Evolutionary conservation across 2,329 filamentous ascomycete genomes (phyloP), one percentile per base, ranked within the genome.

Genomic region (Aureobasidium sp.): DNA sequence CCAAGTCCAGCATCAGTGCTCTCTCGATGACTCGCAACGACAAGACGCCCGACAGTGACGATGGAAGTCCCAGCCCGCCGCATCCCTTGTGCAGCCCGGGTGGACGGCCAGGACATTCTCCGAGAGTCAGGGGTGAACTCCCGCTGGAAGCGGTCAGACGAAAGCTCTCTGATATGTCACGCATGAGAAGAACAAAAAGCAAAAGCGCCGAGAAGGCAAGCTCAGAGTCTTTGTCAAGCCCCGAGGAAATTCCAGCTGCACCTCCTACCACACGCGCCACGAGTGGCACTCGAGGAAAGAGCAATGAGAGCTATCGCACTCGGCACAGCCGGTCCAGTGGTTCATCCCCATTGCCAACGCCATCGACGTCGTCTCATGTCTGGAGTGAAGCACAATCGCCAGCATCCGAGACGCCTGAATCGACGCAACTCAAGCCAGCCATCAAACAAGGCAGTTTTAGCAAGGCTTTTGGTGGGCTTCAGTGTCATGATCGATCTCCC

Each of bases 401-500:
- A 7, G 17, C 19, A 6, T 27, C 16, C 10, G 29, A 22, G 6
- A 21, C 34, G 6, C 41, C 12, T 17, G 16, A 16, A 14, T 41
- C 51, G 4, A 21, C 32, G 19, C 41, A 40, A 6, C 40, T 48
- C 51, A 48, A 34, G 32, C 30, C 51, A 32, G 30, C 40, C 4
- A 14, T 39, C 12, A 53, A 51, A 17, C 29, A 34, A 8, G 22
- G n/a, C 22, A 12, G 29, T 8, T 57, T 58, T 11, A 42, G 37
- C 27, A 49, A 24, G 24, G 51, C 60, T 6, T 53, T 60, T 10
- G 61, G 57, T 2, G 57, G 27, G 50, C 62, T 2, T 53, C 54
- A n/a, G 51, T 40, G 2, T 57, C n/a, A 61, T 48, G 59, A 64
- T n/a, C 35, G 57, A 21, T 54, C 54, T 12, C 39, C 54, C 24